These are phyloP conservation scores for Botrytis byssoidea DNA, from an alignment of 2,329 filamentous ascomycete genomes.

Conservation along the genomic window DNA sequence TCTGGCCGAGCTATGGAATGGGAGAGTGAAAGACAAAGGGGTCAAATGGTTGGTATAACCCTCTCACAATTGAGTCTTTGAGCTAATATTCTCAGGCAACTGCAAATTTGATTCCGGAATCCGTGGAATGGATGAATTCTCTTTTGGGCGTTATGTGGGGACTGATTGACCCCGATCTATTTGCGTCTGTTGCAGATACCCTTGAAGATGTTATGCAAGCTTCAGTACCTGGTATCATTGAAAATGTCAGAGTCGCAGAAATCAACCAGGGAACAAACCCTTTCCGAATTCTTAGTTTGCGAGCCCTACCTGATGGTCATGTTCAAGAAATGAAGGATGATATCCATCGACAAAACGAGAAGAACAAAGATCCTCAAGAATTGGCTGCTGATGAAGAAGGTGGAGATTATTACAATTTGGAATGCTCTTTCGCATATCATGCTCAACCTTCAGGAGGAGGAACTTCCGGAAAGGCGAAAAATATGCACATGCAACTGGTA, in stretches of 20 bases:
- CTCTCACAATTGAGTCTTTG: too few species aligned
- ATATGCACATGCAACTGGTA: constrained; percentile 95
- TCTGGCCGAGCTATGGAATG: constrained; percentile 84
- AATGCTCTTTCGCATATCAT: constrained; percentile 88
- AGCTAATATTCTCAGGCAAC: constrained; percentile 52
- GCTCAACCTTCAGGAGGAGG: constrained; percentile 70
- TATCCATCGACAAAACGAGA: constrained; percentile 74
- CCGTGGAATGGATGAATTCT: constrained; percentile 95
- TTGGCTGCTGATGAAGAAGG: constrained; percentile 86
- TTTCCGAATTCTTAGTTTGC: constrained; percentile 80
- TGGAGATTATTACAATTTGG: constrained; percentile 89
- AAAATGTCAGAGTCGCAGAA: constrained; percentile 91
- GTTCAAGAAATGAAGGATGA: constrained; percentile 79
- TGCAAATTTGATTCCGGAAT: constrained; percentile 86
- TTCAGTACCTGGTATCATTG: constrained; percentile 84
- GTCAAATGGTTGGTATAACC: constrained; percentile 60
- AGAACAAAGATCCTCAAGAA: constrained; percentile 81
- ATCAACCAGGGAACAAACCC: constrained; percentile 94
- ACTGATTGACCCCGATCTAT: constrained; percentile 92
- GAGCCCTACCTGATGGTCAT: constrained; percentile 79
- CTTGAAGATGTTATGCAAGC: constrained; percentile 96
- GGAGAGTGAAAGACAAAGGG: constrained; percentile 81
- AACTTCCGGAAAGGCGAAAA: constrained; percentile 78
- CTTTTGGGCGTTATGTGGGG: constrained; percentile 83
- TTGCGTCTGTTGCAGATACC: constrained; percentile 84